Conservation (phyloP, 2,329 filamentous ascomycete genomes). For the Aspergillus flavus region DNA sequence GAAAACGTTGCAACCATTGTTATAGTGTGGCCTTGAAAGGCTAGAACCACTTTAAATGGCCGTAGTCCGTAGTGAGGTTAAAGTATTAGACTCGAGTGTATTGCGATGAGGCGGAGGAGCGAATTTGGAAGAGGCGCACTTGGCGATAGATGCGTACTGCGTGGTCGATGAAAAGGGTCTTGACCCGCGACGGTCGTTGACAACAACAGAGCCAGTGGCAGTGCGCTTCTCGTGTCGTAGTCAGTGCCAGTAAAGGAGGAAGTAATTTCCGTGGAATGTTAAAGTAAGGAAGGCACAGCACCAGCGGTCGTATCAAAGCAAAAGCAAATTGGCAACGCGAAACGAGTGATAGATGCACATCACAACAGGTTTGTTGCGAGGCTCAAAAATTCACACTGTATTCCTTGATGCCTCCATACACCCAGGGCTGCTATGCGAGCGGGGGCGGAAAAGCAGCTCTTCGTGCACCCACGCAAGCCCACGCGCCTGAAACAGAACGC, state of each 20-base stretch:
- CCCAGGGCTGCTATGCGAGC: constrained; percentile 7
- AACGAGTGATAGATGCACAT: constrained; percentile 26
- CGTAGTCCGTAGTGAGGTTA: background rate
- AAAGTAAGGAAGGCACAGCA: constrained; percentile 26
- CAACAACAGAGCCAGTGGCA: constrained; percentile 22
- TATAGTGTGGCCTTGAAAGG: background rate
- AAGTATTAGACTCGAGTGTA: background rate
- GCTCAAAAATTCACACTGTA: constrained; percentile 17
- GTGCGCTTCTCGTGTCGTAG: constrained; percentile 18
- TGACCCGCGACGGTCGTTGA: constrained; percentile 13
- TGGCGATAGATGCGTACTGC: background rate
- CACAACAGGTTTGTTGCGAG: constrained; percentile 33
- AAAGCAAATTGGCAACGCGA: constrained; percentile 19
- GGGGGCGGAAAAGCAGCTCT: constrained; percentile 9
- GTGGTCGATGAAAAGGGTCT: background rate
- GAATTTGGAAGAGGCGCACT: constrained; percentile 5
- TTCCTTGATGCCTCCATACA: constrained; percentile 21
- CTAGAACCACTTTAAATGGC: background rate
- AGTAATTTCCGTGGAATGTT: constrained; percentile 32
- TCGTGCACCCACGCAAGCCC: constrained; percentile 15
- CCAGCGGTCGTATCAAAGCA: constrained; percentile 22
- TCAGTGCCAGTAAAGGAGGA: constrained; percentile 12
- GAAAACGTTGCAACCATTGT: constrained; percentile 53
- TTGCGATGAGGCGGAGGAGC: constrained; percentile 1
- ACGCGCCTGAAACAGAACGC: constrained; percentile 21